Evolutionary conservation across 495 filamentous ascomycete genomes (phyloP), one percentile per base, ranked within the genome.

Genomic region (Podospora pseudoanserina): DNA sequence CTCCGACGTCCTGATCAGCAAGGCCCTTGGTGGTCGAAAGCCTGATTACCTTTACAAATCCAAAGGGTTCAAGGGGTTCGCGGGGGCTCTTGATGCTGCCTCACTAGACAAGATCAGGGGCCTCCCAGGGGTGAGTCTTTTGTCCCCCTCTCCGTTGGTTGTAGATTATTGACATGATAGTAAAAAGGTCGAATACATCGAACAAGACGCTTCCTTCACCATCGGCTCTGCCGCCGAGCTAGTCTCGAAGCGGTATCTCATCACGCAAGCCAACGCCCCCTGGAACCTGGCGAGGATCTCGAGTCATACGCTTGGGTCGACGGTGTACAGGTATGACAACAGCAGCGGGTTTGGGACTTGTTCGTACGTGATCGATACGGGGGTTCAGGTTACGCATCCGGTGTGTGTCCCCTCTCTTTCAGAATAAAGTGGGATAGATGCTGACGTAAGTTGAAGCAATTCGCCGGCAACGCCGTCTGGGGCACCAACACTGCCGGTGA

Each of bases 231-330:
- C n/a, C 6, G 26, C 63, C 15, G n/a, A 49, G 27, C 63, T 32
- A 23, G 23, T 23, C 19, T 32, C 15, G 49, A 6, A 39, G 19
- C 32, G 39, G 63, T 19, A 49, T 49, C 39, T 77, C 64, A 64
- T 69, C 49, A 77, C 80, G 65, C 85, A 89, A 73, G 66, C 69
- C 18, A 71, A 74, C 34, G 30, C 61, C 7, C 61, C 87, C 6
- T 90, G 85, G 84, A 86, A 86, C 57, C 80, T 90, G 56, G 81
- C 81, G 20, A 79, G 84, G 44, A 78, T 90, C 69, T 87, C 85
- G 58, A 83, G 84, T 83, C 75, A 63, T 74, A 82, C 79, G n/a
- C 75, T 74, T 28, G 84, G 84, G 7, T 69, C 73, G 5, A 76
- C 68, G 65, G 74, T 71, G 72, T 89, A 88, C 78, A 71, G 82